Evolutionary conservation across 2,329 filamentous ascomycete species (phyloP).

Genomic region (Beauveria pseudobassiana): DNA sequence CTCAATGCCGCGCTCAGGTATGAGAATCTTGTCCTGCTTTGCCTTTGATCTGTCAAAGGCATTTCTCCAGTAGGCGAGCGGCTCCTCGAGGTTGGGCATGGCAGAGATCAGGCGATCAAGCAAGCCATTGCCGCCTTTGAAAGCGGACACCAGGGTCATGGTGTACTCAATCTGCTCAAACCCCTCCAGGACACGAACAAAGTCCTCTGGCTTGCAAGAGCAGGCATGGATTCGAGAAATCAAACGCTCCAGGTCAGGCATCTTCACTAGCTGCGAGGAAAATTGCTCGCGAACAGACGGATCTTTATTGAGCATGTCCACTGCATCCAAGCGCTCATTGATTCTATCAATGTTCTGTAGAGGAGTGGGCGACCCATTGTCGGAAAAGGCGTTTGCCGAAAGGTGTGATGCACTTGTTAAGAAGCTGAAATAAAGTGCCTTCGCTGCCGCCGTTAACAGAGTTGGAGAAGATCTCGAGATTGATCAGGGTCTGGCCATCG

Average conservation of each 20-base stretch:
- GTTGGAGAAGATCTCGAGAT: slow-evolving; percentile 95
- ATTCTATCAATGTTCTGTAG: slow-evolving; percentile 80
- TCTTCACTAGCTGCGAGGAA: slow-evolving; percentile 76
- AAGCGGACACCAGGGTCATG: slow-evolving; percentile 67
- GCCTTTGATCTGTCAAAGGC: slow-evolving; percentile 83
- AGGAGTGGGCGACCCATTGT: slow-evolving; percentile 95
- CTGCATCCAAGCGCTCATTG: slow-evolving; percentile 88
- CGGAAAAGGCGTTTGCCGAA: slow-evolving; percentile 95
- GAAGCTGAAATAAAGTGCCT: slow-evolving; percentile 80
- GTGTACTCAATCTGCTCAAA: slow-evolving; percentile 98
- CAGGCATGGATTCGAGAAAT: slow-evolving; percentile 93
- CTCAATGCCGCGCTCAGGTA: slow-evolving; percentile 81
- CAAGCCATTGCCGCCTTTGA: slow-evolving; percentile 70
- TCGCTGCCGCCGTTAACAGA: slow-evolving; percentile 77
- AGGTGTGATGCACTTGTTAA: slow-evolving; percentile 91
- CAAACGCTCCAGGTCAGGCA: slow-evolving; percentile 88
- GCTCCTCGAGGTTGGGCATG: slow-evolving; percentile 76
- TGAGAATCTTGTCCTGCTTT: slow-evolving; percentile 69
- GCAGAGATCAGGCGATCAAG: slow-evolving; percentile 74
- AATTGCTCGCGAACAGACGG: slow-evolving; percentile 76
- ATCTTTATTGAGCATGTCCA: slow-evolving; percentile 86
- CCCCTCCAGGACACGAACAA: slow-evolving; percentile 85
- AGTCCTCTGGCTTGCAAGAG: slow-evolving; percentile 84
- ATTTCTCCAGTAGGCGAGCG: slow-evolving; percentile 78
- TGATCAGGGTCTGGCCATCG: slow-evolving; percentile 93